These are phyloP conservation scores for Nissolia schottii DNA, from an alignment of 306 rosid species.

Conservation along the genomic window DNA sequence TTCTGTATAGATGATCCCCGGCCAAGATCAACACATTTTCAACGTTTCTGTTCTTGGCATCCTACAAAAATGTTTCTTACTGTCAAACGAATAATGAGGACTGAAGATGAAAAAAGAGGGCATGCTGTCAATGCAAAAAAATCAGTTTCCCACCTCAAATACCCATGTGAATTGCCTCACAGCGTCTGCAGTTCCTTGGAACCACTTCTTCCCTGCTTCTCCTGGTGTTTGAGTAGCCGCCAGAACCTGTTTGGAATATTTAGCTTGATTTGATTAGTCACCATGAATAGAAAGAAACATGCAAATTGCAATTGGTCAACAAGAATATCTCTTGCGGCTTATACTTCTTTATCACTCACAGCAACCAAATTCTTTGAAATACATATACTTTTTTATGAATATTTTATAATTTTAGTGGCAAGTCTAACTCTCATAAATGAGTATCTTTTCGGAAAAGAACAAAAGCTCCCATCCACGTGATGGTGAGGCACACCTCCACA, in stretches of 20 bases:
- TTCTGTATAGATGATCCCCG: conserved; percentile 93
- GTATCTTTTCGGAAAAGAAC: background rate
- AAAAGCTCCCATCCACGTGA: background rate
- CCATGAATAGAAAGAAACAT: conserved; percentile 13
- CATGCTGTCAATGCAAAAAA: background rate
- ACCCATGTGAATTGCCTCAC: conserved; percentile 95
- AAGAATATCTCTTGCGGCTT: conserved; percentile 8
- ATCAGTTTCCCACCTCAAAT: conserved; percentile 62
- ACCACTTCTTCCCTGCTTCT: conserved; percentile 88
- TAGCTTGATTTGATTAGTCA: background rate
- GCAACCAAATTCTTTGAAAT: background rate
- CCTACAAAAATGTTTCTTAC: conserved; percentile 44
- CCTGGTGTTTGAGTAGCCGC: conserved; percentile 98
- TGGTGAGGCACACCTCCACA: conserved; percentile 65
- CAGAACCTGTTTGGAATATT: conserved; percentile 70
- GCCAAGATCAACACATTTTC: conserved; percentile 81
- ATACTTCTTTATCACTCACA: conserved; percentile 13
- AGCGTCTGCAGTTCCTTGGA: conserved; percentile 99
- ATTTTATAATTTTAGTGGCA: background rate
- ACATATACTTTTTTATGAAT: background rate
- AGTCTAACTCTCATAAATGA: background rate
- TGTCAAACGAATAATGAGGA: background rate
- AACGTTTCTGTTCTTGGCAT: conserved; percentile 62
- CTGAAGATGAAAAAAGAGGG: background rate
- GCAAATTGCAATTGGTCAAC: conserved; percentile 2